Evolutionary conservation across 2,329 filamentous ascomycete species (phyloP).

Genomic region (Acarospora socialis): DNA sequence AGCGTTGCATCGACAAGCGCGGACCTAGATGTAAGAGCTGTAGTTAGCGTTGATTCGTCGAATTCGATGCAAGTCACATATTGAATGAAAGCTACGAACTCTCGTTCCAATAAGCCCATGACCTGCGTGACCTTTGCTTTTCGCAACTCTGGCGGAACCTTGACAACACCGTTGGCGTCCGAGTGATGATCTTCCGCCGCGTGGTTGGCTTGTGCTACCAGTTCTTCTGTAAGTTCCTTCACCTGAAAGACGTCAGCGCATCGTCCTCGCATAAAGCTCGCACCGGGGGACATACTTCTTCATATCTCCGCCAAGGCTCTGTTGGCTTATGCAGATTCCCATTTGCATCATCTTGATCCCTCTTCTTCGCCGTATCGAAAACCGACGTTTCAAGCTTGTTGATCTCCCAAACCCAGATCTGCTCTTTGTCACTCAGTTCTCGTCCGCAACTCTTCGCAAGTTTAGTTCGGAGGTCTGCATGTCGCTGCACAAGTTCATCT

Average conservation of each 20-base stretch:
- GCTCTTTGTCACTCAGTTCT: constrained; percentile 33
- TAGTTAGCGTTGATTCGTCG: not conserved
- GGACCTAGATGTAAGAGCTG: constrained; percentile 6
- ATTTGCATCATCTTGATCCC: constrained; percentile 12
- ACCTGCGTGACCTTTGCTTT: constrained; percentile 33
- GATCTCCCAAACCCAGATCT: constrained; percentile 31
- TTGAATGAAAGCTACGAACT: constrained; percentile 17
- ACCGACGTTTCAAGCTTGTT: constrained; percentile 25
- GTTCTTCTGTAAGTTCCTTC: constrained; percentile 8
- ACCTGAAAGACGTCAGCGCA: constrained; percentile 2
- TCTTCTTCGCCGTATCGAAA: not conserved
- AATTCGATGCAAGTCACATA: not conserved
- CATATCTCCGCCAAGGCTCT: constrained; percentile 24
- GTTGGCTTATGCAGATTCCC: constrained; percentile 9
- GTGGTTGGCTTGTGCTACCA: constrained; percentile 7
- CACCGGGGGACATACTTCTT: constrained; percentile 22
- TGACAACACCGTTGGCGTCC: not conserved
- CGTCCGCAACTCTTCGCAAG: constrained; percentile 28
- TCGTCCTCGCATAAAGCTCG: not conserved
- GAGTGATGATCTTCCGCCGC: not conserved
- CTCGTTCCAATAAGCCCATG: constrained; percentile 36
- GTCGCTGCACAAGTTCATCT: constrained; percentile 25
- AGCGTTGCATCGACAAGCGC: constrained; percentile 12
- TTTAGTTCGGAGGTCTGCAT: constrained; percentile 30
- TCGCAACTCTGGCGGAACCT: constrained; percentile 28